Base-by-base conservation (phyloP, 345 rosid species). In the Eucalyptus cloeziana region DNA sequence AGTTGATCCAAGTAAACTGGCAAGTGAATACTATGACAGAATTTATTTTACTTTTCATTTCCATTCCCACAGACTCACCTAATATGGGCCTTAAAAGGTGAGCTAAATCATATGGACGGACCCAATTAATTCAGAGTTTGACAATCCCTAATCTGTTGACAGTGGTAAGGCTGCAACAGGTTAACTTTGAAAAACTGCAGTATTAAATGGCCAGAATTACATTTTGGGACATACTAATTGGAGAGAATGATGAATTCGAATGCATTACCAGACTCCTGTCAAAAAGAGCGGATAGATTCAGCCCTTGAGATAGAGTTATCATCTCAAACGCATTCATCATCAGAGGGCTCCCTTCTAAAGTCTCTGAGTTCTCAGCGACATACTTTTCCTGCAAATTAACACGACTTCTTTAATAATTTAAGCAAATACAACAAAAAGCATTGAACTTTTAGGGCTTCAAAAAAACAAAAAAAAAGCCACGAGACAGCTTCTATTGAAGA, bases 251-350 rank as follows among this genome's bases (percentile, higher is more conserved):
- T 54, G 52, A 33, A 15, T 87, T 56, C 43, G 22, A 13, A 88
- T 56, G 45, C 76, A 43, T 54, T 92, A 97, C 99, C 98, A 94
- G 98, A 87, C 92, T 93, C 92, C 98, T 93, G 85, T 98, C 99
- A 94, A 98, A 98, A 88, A 98, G 93, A 56, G 96, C 98, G 43
- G 98, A 96, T 87, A 98, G 92, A 91, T 98, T 98, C 93, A 96
- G 92, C 86, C 98, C 99, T 91, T 97, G 99, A n/a, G 98, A 97
- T 89, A 97, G 93, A 25, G 98, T 95, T 80, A 97, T 97, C 97
- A 98, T 95, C 95, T 98, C 99, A 92, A 98, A 98, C 71, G 98
- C 99, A 91, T 98, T 98, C 99, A 97, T 96, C 85, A 94, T 91
- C 81, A 95, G 86, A 24, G 99, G 99, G 25, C 98, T 94, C 30